Evolutionary conservation across 1,139 yeast species (phyloP), one percentile per base, ranked within the genome.

Genomic region (Debaryomyces subglobosus): DNA sequence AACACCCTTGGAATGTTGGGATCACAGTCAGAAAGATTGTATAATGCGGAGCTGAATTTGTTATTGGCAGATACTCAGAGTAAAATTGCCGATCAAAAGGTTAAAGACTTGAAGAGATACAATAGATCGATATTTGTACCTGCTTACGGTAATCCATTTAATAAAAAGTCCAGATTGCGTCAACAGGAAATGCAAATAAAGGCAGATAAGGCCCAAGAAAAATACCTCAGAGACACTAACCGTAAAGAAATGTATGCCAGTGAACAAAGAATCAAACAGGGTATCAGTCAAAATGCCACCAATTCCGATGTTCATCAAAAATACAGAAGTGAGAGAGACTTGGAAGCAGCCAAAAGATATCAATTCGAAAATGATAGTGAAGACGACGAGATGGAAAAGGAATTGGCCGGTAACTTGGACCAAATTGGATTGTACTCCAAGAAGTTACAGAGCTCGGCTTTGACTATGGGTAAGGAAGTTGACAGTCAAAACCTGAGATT

Each of bases 1-100:
- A 90, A 92, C 64, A 87, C 98, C 0, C 71, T 92, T 57, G 97
- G 97, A 24, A 85, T 90, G 84, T 78, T 94, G 48, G 98, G 98
- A 25, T 82, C 94, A 18, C 99, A 95, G 67, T 85, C 96, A 48
- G 97, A 91, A 64, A 75, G 90, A 46, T 73, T 94, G 54, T 88
- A 86, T 63, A 83, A 81, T 61, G 85, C 94, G 16, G 97, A 92
- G 64, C 84, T 83, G 57, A 86, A 85, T 58, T 70, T 94, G 57
- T 81, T 89, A 49, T 70, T 88, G 49, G 89, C 96, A 40, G 89
- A 85, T 51, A 85, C 91, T 2, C 97, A 91, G 63, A 89, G 90
- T 53, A 77, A 84, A 57, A 81, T 88, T 50, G 96, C 96, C 5
- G 91, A 87, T 55, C 89, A 85, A 46, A 89, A 89, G 67, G 95